Percentiles rank a stretch among this genome's conserved stretches.
phyloP scores from a whole-genome alignment of 805 yeast species.

The Phaffomyces antillensis region DNA sequence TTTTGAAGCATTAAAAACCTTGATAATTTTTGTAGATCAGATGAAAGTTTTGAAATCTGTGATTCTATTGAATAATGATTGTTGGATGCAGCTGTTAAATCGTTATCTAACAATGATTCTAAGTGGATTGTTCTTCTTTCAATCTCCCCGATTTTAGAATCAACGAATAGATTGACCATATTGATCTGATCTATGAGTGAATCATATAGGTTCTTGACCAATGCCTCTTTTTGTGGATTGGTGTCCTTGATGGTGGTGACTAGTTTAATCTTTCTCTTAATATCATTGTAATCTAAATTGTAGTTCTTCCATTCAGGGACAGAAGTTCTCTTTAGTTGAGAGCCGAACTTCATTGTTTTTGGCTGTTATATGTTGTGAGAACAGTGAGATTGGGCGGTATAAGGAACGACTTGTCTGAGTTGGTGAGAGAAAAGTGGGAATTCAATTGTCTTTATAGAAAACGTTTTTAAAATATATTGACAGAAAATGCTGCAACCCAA shows the following conservation, averaged over 20 bases:
- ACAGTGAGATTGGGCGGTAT: too few relatives aligned
- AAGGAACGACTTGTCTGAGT: too few relatives aligned
- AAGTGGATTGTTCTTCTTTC: slow-evolving; percentile 40
- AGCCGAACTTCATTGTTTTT: slow-evolving; percentile 73
- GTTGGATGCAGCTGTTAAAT: not conserved
- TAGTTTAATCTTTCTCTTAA: slow-evolving; percentile 57
- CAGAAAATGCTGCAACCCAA: too few relatives aligned
- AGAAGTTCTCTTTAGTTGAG: slow-evolving; percentile 63
- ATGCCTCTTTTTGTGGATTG: not conserved
- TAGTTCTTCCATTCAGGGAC: slow-evolving; percentile 85
- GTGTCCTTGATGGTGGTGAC: slow-evolving; percentile 29
- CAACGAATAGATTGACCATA: slow-evolving; percentile 50
- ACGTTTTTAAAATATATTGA: too few relatives aligned
- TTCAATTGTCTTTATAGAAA: too few relatives aligned
- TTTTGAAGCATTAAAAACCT: slow-evolving; percentile 67
- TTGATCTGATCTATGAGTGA: slow-evolving; percentile 55
- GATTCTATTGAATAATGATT: not conserved
- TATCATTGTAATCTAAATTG: slow-evolving; percentile 75
- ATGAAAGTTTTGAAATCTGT: slow-evolving; percentile 29
- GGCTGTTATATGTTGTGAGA: too few relatives aligned
- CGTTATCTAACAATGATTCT: slow-evolving; percentile 25
- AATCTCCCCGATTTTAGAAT: slow-evolving; percentile 63
- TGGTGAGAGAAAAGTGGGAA: too few relatives aligned
- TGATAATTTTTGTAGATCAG: slow-evolving; percentile 56
- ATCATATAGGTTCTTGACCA: slow-evolving; percentile 28